phyloP scores from a whole-genome alignment of 495 filamentous ascomycete genomes.

The Amorphotheca resinae region DNA sequence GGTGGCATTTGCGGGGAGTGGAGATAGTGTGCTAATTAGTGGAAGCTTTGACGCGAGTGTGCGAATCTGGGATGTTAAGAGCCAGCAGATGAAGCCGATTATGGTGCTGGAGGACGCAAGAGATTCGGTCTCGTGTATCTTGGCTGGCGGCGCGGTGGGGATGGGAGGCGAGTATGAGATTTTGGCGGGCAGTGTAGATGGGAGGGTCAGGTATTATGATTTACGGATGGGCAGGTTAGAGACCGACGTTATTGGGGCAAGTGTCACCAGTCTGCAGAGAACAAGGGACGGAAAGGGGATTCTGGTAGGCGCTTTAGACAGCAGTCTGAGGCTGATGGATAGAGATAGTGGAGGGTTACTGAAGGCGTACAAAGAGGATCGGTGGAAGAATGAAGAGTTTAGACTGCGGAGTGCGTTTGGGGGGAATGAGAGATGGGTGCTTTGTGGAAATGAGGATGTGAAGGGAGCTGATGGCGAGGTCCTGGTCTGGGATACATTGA shows the following conservation, averaged over 20 bases:
- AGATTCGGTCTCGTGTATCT: slow-evolving; percentile 57
- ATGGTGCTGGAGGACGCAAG: slow-evolving; percentile 67
- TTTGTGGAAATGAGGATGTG: slow-evolving; percentile 49
- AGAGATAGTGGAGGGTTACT: slow-evolving; percentile 58
- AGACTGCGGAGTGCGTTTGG: slow-evolving; percentile 62
- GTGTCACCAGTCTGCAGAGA: slow-evolving; percentile 55
- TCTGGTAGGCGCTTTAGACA: slow-evolving; percentile 66
- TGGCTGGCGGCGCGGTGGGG: slow-evolving; percentile 19
- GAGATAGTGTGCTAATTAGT: slow-evolving; percentile 55
- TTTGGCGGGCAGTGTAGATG: slow-evolving; percentile 72
- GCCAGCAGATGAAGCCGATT: slow-evolving; percentile 51
- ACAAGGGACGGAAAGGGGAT: slow-evolving; percentile 61
- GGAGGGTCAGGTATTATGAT: slow-evolving; percentile 73
- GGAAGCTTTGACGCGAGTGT: slow-evolving; percentile 76
- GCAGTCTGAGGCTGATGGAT: slow-evolving; percentile 70
- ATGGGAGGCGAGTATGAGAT: slow-evolving; percentile 43
- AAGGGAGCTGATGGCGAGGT: slow-evolving; percentile 44
- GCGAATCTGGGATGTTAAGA: slow-evolving; percentile 70
- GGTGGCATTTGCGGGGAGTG: slow-evolving; percentile 63
- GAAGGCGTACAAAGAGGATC: slow-evolving; percentile 50
- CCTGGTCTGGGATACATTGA: slow-evolving; percentile 84
- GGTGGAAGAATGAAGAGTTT: slow-evolving; percentile 50
- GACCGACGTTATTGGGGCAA: slow-evolving; percentile 58
- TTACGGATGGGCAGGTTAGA: slow-evolving; percentile 64
- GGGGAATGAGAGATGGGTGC: slow-evolving; percentile 58